Percentiles rank a stretch among this genome's conserved stretches.
These are phyloP conservation scores for Patellifolia procumbens DNA, from an alignment of 179 eudicot genomes.

Conservation along the genomic window DNA sequence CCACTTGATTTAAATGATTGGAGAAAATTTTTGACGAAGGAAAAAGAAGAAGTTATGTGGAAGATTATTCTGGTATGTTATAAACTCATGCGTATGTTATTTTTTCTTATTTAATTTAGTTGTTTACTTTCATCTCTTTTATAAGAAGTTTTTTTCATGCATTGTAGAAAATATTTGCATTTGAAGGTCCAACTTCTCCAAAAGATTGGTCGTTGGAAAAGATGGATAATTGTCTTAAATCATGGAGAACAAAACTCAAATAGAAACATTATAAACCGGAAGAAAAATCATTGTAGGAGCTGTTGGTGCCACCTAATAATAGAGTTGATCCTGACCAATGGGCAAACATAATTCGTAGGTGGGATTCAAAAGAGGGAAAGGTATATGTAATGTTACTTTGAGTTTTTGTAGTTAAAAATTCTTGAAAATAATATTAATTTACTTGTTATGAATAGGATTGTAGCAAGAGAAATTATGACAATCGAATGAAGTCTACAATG, in stretches of 20 bases:
- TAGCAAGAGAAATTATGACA: not conserved
- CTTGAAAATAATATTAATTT: too few species aligned
- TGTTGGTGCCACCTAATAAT: not conserved
- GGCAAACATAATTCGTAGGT: not conserved
- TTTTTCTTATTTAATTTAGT: too few species aligned
- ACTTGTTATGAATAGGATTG: not conserved
- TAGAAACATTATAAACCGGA: not conserved
- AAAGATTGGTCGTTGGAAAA: not conserved
- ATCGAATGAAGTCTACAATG: too few species aligned
- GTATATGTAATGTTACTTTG: not conserved
- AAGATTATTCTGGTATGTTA: not conserved
- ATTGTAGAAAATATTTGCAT: too few species aligned
- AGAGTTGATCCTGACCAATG: not conserved
- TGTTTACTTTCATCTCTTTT: too few species aligned
- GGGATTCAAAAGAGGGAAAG: not conserved
- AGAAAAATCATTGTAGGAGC: not conserved
- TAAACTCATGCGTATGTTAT: too few species aligned
- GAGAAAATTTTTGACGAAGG: not conserved
- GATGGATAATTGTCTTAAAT: too few species aligned
- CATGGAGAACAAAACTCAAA: too few species aligned
- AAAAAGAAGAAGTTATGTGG: not conserved
- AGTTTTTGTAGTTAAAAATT: not conserved
- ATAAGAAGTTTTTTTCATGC: too few species aligned
- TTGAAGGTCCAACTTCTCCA: not conserved
- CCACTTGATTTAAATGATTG: conserved; percentile 3